Evolutionary conservation across 1,284 basidiomycete genomes (phyloP), one percentile per base, ranked within the genome.

Genomic region (Golubevia sp.): DNA sequence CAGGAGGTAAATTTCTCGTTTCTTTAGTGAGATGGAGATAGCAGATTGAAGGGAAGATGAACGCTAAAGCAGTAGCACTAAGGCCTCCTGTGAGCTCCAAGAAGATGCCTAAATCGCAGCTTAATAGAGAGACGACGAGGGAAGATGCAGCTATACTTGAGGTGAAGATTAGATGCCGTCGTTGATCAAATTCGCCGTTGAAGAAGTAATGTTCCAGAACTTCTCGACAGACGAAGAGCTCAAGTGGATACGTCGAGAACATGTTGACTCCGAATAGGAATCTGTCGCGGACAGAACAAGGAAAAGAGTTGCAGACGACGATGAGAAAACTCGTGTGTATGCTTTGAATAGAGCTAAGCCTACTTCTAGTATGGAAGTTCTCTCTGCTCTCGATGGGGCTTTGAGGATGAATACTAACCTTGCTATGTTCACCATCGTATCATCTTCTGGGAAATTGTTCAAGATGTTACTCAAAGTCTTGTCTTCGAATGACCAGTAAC

Each of bases 251-350:
- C 0, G 96, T 99, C 0, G 95, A 97, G 76, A 97, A 96, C 96
- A 99, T 99, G 85, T 99, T 99, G 66, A 96, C 85, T 3, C 96
- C 96, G 77, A 99, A 98, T 77, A 92, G 94, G 75, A 97, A 93
- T 23, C 95, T n/a, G n/a, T n/a, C n/a, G n/a, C n/a, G n/a, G n/a
- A n/a, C n/a, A n/a, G n/a, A n/a, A n/a, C n/a, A n/a, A n/a, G n/a
- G n/a, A n/a, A n/a, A n/a, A n/a, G n/a, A n/a, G n/a, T n/a, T n/a
- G n/a, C n/a, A n/a, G n/a, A n/a, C n/a, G n/a, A n/a, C n/a, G n/a
- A n/a, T n/a, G n/a, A n/a, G n/a, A n/a, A n/a, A n/a, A n/a, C n/a
- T n/a, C n/a, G n/a, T n/a, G n/a, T n/a, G n/a, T n/a, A n/a, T n/a
- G n/a, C n/a, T n/a, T n/a, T n/a, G n/a, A n/a, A n/a, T n/a, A n/a